A percentile compares a stretch with the other conserved stretches of the same genome.
Evolutionary conservation across 2,329 filamentous ascomycete genomes (phyloP).

Genomic region (Ophiostoma angusticollis): DNA sequence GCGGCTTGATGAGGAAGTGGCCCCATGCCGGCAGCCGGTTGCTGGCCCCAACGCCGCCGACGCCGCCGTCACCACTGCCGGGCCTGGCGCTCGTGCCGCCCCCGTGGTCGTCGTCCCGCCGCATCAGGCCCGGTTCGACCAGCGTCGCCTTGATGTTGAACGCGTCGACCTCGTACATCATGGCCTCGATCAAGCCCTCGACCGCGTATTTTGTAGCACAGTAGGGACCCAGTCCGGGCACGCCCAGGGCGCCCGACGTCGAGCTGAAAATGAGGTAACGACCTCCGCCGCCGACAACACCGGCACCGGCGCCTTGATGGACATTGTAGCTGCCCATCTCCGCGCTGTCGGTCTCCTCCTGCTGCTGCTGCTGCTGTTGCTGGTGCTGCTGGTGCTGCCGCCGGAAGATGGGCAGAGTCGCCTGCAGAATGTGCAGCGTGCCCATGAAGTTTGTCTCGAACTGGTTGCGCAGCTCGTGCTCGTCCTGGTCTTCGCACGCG

Average conservation of each 20-base stretch:
- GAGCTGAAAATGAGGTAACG: constrained; percentile 92
- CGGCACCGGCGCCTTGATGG: neutral
- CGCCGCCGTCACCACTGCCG: neutral
- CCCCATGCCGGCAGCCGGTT: constrained; percentile 67
- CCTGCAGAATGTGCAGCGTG: constrained; percentile 82
- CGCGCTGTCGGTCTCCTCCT: neutral
- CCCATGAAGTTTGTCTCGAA: constrained; percentile 98
- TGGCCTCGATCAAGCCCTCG: constrained; percentile 87
- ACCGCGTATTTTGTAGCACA: constrained; percentile 97
- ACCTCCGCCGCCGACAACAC: constrained; percentile 39
- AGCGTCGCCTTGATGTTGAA: constrained; percentile 92
- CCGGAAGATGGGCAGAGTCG: constrained; percentile 78
- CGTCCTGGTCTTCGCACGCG: constrained; percentile 91
- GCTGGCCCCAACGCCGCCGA: constrained; percentile 23
- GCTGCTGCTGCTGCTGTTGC: neutral
- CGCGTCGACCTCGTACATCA: constrained; percentile 85
- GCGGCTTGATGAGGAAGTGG: constrained; percentile 80
- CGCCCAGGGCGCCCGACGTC: constrained; percentile 81
- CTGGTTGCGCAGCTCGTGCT: constrained; percentile 86
- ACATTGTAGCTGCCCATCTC: neutral
- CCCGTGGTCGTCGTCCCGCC: constrained; percentile 54
- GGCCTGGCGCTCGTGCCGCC: neutral
- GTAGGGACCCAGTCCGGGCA: constrained; percentile 84
- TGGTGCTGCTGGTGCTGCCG: constrained; percentile 31
- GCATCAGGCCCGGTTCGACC: constrained; percentile 79